Evolutionary conservation across 225 moss, liverwort and hornwort genomes (phyloP), one percentile per base, ranked within the genome.

Genomic region (Sphagnum contortum): DNA sequence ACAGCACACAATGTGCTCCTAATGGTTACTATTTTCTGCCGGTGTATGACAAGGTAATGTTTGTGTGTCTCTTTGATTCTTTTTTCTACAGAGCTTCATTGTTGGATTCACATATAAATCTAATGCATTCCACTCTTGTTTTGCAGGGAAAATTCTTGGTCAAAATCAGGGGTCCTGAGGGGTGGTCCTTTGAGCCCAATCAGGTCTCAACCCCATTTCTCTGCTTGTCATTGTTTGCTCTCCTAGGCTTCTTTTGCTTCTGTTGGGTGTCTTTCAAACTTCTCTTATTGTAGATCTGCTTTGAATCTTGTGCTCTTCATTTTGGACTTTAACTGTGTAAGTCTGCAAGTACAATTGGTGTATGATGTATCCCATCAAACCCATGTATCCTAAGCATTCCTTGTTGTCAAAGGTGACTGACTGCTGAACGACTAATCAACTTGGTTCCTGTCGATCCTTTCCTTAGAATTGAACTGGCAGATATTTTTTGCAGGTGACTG

Each of bases 21-120:
- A 93, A 93, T 70, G 92, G 92, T n/a, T 93, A 93, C 73, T 93
- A 93, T 63, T 93, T 88, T 71, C 77, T 93, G 64, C 92, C 92
- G 55, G 88, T 93, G 48, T 90, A 93, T 71, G 92, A 93, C 74
- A 78, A 86, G 83, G 88, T 82, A 67, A 8, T 45, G 8, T 61
- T 47, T 9, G 49, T 59, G 1, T 6, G 5, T 14, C 0, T 45
- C 29, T 59, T 13, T 12, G 4, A 4, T 4, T 47, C 45, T 47
- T 44, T 61, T 54, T 50, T 6, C 12, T 46, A 45, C 8, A 65
- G 12, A 7, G n/a, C 6, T 67, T 2, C 52, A 29, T 4, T 10
- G n/a, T 62, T 70, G 45, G 4, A 50, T 10, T 46, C 11, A 9
- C 50, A 9, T 29, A 29, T 29, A 29, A 29, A 29, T 29, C 29